These are phyloP conservation scores for Xylaria curta DNA, from an alignment of 495 filamentous ascomycete species.

Conservation along the genomic window DNA sequence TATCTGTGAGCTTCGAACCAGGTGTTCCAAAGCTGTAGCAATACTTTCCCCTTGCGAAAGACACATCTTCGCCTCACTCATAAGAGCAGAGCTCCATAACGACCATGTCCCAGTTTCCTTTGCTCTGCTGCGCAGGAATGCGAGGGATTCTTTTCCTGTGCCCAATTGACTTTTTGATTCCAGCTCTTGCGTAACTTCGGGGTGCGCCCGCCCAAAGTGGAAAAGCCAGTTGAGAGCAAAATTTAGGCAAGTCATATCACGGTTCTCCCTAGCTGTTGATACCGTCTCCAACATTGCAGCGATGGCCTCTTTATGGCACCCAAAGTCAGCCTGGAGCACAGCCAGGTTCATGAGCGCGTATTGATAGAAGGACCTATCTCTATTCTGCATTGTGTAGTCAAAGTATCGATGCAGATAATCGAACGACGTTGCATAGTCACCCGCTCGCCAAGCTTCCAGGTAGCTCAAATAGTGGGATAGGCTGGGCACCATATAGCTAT, in stretches of 20 bases:
- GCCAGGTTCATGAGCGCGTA: slow-evolving; percentile 95
- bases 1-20: slow-evolving; percentile 81
- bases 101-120: slow-evolving; percentile 89
- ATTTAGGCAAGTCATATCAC: slow-evolving; percentile 90
- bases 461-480: slow-evolving; percentile 83
- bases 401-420: slow-evolving; percentile 95
- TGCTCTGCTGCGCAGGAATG: slow-evolving; percentile 85
- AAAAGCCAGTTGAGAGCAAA: slow-evolving; percentile 98
- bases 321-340: slow-evolving; percentile 94
- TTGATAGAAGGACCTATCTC: slow-evolving; percentile 86
- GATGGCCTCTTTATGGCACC: slow-evolving; percentile 88
- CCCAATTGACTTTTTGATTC: slow-evolving; percentile 75
- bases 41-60: slow-evolving; percentile 81
- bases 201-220: slow-evolving; percentile 87
- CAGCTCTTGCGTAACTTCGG: slow-evolving; percentile 71
- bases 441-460: slow-evolving; percentile 87
- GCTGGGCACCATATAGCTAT: slow-evolving; percentile 70
- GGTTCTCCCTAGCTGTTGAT: slow-evolving; percentile 86
- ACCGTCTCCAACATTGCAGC: slow-evolving; percentile 93
- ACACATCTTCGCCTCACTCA: slow-evolving; percentile 84
- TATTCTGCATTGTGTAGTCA: slow-evolving; percentile 92
- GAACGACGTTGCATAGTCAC: slow-evolving; percentile 88
- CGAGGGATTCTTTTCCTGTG: slow-evolving; percentile 79
- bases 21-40: slow-evolving; percentile 74
- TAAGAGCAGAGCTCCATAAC: slow-evolving; percentile 80